These are phyloP conservation scores for Aspergillus pseudoterreus DNA, from an alignment of 2,329 filamentous ascomycete species.

Conservation along the genomic window DNA sequence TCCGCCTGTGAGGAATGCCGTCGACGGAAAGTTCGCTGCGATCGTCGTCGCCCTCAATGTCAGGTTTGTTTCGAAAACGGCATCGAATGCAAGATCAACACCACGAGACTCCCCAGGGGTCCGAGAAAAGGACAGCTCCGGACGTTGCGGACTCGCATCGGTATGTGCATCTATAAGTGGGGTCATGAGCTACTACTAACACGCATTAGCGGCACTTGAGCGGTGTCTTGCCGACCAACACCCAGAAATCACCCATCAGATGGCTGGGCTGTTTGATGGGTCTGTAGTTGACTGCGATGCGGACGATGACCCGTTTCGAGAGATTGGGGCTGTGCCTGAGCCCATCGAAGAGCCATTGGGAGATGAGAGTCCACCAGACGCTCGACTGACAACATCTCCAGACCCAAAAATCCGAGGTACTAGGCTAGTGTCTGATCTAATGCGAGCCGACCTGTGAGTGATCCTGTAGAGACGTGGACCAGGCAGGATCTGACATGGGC, in stretches of 20 bases:
- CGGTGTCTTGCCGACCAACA: constrained; percentile 25
- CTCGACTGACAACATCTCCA: constrained; percentile 9
- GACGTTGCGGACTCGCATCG: constrained; percentile 26
- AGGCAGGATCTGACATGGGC: background rate
- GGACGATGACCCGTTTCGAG: constrained; percentile 14
- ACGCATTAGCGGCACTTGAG: constrained; percentile 21
- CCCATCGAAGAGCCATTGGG: background rate
- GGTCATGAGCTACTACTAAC: background rate
- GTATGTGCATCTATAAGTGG: constrained; percentile 9
- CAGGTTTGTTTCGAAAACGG: constrained; percentile 26
- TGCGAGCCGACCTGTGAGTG: constrained; percentile 19
- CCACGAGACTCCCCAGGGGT: constrained; percentile 21
- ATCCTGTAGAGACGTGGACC: background rate
- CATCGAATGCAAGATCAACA: constrained; percentile 24
- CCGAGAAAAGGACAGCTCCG: constrained; percentile 27
- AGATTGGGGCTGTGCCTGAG: constrained; percentile 3
- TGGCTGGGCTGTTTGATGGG: constrained; percentile 11
- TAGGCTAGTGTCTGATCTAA: constrained; percentile 14
- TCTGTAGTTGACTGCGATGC: constrained; percentile 13
- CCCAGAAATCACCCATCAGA: constrained; percentile 16
- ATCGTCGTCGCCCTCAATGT: constrained; percentile 24
- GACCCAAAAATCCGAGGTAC: constrained; percentile 3
- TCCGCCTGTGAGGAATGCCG: constrained; percentile 30
- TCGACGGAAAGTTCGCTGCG: constrained; percentile 26
- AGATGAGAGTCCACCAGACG: background rate